Percentiles rank a stretch among this genome's conserved stretches.
phyloP scores from a whole-genome alignment of 2,329 filamentous ascomycete genomes.

The Polytolypa hystricis region DNA sequence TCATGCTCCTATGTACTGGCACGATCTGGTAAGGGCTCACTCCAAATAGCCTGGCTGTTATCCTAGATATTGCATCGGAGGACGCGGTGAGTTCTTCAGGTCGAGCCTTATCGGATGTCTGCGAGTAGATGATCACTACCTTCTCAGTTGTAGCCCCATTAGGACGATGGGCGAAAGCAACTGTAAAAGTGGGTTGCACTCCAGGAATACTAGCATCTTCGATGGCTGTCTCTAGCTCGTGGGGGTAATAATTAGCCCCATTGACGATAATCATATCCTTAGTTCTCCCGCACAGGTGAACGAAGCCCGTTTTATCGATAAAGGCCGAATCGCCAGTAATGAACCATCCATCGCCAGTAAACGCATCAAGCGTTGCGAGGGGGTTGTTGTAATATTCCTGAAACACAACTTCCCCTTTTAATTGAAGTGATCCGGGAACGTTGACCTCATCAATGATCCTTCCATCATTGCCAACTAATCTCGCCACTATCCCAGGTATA shows the following conservation, averaged over 20 bases:
- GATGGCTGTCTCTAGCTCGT: constrained; percentile 30
- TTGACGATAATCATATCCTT: constrained; percentile 41
- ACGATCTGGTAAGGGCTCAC: constrained; percentile 17
- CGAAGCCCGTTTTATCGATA: constrained; percentile 26
- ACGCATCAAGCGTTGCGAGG: constrained; percentile 10
- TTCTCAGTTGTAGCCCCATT: constrained; percentile 26
- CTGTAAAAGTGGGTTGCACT: constrained; percentile 19
- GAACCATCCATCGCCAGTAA: constrained; percentile 17
- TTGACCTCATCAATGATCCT: constrained; percentile 18
- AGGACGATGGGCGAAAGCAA: constrained; percentile 31
- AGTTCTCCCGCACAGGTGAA: constrained; percentile 28
- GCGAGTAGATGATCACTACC: constrained; percentile 31
- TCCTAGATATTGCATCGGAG: constrained; percentile 13
- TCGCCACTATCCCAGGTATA: constrained; percentile 21
- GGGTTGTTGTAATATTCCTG: constrained; percentile 13
- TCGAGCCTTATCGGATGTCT: constrained; percentile 18
- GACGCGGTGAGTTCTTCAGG: constrained; percentile 12
- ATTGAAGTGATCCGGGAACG: constrained; percentile 21
- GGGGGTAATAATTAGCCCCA: constrained; percentile 32
- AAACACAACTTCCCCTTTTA: constrained; percentile 26
- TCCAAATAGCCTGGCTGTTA: constrained; percentile 8
- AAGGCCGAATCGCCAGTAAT: constrained; percentile 15
- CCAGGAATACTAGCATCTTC: constrained; percentile 23
- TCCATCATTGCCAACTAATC: constrained; percentile 18
- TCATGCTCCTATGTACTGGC: constrained; percentile 14